Evolutionary conservation across 768 basidiomycete species (phyloP), one percentile per base, ranked within the genome.

Genomic region (Tylopilus plumbeoviolaceoides): DNA sequence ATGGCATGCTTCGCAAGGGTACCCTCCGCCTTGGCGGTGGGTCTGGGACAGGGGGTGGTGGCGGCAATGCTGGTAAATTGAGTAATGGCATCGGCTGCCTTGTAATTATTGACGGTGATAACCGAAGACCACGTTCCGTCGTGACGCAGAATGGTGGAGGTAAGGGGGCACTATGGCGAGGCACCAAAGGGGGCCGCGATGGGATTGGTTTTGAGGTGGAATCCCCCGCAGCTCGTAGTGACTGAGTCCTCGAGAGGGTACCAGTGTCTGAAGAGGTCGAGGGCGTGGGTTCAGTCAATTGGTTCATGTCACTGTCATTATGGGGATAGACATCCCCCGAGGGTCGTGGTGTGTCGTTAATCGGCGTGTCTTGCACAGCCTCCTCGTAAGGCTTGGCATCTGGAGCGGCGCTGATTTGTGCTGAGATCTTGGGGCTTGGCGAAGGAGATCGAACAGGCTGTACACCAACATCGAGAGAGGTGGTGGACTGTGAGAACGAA

Each of bases 1-100:
- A 81, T 30, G 85, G 85, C 70, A 84, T 79, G 53, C 72, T 79
- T 43, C 74, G 71, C 56, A 83, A 64, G 12, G 77, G 73, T 42
- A 65, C 49, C 41, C 51, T 56, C 44, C 55, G 50, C 40, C 59
- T 59, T 27, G 62, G 59, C 1, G 50, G 46, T 4, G 56, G 14
- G 18, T 51, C 56, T 27, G 46, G 38, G 7, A 55, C 31, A 42
- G 63, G 55, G 5, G 62, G 57, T 7, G 70, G 62, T 7, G 68
- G 60, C 7, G 76, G 75, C 12, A 82, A 66, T 18, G 71, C 71
- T 5, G 84, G 84, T 5, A 85, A 69, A 60, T 75, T 76, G 17
- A 78, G 62, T 43, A 81, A 59, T 3, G 82, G 78, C 63, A 78
- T 70, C 3, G 74, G 72, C 15, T 72, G 74, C 47, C 78, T 70